Conservation (phyloP, 2,329 filamentous ascomycete genomes). For the Aspergillus quadricinctus region DNA sequence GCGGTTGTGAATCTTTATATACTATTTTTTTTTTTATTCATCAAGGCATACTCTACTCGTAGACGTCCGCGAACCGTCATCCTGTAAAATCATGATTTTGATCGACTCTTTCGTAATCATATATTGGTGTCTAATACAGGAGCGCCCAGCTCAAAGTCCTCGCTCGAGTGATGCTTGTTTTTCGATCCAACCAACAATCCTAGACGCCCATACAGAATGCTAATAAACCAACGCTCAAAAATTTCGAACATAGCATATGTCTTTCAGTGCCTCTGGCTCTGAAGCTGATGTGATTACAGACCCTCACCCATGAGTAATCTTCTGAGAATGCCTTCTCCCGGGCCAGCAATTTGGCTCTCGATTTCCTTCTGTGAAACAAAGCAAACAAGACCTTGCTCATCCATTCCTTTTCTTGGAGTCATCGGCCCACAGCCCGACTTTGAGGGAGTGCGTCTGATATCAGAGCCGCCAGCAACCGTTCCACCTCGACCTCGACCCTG, state of each 20-base stretch:
- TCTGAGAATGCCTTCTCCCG: conserved; percentile 46
- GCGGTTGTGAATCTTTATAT: conserved; percentile 8
- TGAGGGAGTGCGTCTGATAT: conserved; percentile 61
- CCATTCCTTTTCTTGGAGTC: conserved; percentile 51
- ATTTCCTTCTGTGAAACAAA: conserved; percentile 78
- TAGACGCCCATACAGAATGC: background rate
- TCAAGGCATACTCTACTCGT: background rate
- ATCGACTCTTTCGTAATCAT: conserved; percentile 4
- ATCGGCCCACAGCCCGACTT: conserved; percentile 58
- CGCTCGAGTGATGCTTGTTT: conserved; percentile 1
- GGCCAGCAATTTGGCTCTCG: conserved; percentile 59
- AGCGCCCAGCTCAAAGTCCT: conserved; percentile 1
- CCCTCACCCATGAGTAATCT: conserved; percentile 37
- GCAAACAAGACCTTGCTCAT: conserved; percentile 75
- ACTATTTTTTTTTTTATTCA: conserved; percentile 4
- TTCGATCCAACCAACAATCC: background rate
- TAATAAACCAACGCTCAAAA: background rate
- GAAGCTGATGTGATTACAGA: conserved; percentile 18
- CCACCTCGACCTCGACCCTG: conserved; percentile 66
- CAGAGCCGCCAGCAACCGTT: conserved; percentile 47
- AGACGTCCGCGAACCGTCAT: conserved; percentile 1
- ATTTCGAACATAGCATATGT: background rate
- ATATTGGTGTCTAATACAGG: conserved; percentile 1
- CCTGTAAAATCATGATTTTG: background rate
- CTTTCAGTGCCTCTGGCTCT: background rate